These are phyloP conservation scores for Colletotrichum sp. DNA, from an alignment of 2,329 filamentous ascomycete species.

Conservation along the genomic window DNA sequence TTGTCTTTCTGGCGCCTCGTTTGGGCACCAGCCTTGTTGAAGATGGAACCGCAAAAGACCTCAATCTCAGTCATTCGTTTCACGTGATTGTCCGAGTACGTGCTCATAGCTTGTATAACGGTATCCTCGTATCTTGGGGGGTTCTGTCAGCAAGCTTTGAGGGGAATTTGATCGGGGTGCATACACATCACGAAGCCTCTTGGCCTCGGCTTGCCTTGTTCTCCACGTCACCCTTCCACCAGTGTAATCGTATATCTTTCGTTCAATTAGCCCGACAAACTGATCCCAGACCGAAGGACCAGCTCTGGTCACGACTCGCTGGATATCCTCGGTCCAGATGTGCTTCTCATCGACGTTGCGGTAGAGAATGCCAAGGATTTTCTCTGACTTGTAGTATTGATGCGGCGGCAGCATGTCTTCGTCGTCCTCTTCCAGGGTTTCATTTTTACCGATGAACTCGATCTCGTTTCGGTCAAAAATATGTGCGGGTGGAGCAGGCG, in stretches of 20 bases:
- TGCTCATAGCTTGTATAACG: conserved; percentile 44
- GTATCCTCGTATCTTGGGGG: conserved; percentile 51
- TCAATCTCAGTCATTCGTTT: conserved; percentile 53
- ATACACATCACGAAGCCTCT: conserved; percentile 52
- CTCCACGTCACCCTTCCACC: conserved; percentile 34
- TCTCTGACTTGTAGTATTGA: conserved; percentile 70
- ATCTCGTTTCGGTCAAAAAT: conserved; percentile 51
- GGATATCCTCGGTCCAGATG: conserved; percentile 63
- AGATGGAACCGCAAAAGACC: conserved; percentile 60
- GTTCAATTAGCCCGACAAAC: conserved; percentile 35
- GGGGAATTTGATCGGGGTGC: conserved; percentile 5
- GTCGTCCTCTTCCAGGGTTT: conserved; percentile 49
- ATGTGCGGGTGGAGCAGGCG: conserved; percentile 48
- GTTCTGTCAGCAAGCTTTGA: not conserved
- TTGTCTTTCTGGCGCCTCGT: conserved; percentile 56
- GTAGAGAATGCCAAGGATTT: conserved; percentile 74
- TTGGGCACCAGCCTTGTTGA: conserved; percentile 55
- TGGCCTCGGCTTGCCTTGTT: conserved; percentile 39
- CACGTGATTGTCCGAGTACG: conserved; percentile 50
- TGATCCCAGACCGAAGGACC: conserved; percentile 49
- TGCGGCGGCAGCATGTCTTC: conserved; percentile 42
- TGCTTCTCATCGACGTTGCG: conserved; percentile 74
- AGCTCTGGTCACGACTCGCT: conserved; percentile 26
- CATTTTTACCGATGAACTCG: conserved; percentile 32
- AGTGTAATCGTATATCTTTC: conserved; percentile 32